These are phyloP conservation scores for Auxenochlorella pyrenoidosa DNA, from an alignment of 139 green algal genomes.

Conservation along the genomic window DNA sequence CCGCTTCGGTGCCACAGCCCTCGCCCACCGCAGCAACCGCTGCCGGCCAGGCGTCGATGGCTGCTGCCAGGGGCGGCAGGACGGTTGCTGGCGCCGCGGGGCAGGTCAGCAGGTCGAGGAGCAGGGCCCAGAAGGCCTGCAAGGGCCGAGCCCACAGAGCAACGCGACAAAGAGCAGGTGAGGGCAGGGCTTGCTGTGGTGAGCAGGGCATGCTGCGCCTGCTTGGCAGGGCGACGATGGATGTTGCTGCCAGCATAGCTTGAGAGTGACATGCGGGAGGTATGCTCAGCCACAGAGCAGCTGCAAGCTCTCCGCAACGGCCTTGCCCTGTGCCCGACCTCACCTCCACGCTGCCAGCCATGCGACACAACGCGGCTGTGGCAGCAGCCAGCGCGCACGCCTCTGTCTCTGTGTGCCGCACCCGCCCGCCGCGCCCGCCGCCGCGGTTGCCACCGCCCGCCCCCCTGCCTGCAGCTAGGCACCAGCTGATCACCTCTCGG, in stretches of 20 bases:
- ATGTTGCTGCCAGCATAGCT: not conserved
- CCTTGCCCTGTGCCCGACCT: not conserved
- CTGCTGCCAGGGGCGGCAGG: constrained; percentile 38
- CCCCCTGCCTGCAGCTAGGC: not conserved
- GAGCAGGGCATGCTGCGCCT: not conserved
- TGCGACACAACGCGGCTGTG: constrained; percentile 11
- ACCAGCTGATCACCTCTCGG: not conserved
- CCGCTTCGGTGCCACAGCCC: not conserved
- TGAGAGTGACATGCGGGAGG: too few relatives aligned
- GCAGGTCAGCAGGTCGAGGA: constrained; percentile 10
- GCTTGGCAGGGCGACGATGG: too few relatives aligned
- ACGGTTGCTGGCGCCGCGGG: not conserved
- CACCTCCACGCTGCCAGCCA: constrained; percentile 21
- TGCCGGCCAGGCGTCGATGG: constrained; percentile 34
- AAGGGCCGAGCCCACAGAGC: not conserved
- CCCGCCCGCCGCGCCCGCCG: too few relatives aligned
- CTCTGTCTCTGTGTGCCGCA: constrained; percentile 42
- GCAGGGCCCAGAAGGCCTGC: constrained; percentile 25
- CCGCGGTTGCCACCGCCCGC: not conserved
- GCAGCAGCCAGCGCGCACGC: constrained; percentile 31
- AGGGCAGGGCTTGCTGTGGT: not conserved
- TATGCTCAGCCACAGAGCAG: too few relatives aligned
- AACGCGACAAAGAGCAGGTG: not conserved
- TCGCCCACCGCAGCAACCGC: not conserved
- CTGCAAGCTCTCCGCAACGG: too few relatives aligned